phyloP scores from a whole-genome alignment of 1,284 basidiomycete species.

The Cutaneotrichosporon cavernicola region DNA sequence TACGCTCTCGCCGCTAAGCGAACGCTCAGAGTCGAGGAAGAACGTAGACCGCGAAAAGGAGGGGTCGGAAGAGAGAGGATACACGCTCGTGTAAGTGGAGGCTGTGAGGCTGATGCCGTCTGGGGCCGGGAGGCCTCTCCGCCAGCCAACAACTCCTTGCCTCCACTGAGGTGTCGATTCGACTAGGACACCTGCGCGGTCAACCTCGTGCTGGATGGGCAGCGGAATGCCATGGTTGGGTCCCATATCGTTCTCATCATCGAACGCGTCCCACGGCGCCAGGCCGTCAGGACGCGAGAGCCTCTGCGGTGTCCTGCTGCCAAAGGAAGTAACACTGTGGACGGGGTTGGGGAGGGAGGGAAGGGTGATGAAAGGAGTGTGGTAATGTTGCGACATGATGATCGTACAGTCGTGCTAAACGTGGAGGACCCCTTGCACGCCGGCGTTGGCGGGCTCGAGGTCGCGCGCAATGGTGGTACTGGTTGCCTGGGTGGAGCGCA shows the following conservation, averaged over 20 bases:
- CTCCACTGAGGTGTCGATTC: background rate
- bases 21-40: background rate
- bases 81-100: conserved; percentile 4
- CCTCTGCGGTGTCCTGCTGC: background rate
- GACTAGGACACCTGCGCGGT: background rate
- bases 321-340: background rate
- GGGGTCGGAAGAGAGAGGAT: background rate
- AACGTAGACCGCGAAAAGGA: conserved; percentile 1
- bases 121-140: background rate
- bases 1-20: background rate
- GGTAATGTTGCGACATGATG: background rate
- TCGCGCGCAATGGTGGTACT: background rate
- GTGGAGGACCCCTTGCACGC: conserved; percentile 1
- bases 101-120: background rate
- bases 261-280: background rate
- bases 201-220: background rate
- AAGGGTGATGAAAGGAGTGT: conserved; percentile 6
- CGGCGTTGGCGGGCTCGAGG: background rate
- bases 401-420: background rate
- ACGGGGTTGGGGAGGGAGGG: background rate
- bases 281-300: background rate
- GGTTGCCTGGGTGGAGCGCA: background rate
- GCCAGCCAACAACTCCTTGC: background rate
- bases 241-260: background rate
- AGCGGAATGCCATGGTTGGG: background rate